Base-by-base conservation (phyloP, 2,329 filamentous ascomycete species). In the Fusarium sp. region DNA sequence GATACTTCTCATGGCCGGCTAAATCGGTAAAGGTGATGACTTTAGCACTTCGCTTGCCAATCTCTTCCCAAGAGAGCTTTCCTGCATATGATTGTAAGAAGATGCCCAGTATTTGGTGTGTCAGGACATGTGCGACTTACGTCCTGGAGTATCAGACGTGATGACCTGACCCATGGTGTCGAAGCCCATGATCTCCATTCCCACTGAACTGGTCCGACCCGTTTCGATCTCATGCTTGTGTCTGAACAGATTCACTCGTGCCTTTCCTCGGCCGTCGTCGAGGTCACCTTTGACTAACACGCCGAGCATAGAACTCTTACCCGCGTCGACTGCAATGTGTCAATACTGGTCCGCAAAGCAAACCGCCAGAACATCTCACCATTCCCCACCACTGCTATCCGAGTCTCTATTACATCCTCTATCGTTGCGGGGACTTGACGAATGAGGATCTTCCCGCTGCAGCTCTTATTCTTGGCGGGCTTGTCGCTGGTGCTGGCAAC, bases 141-240 rank as follows among this genome's bases (percentile, higher is more conserved):
- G 89, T 1, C 94, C 95, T 3, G 95, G 93, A 1, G 91, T 92
- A 62, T 92, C 92, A 40, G 93, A 95, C 15, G 90, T 89, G 15
- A 98, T 88, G 30, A 97, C 92, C 28, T 95, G 89, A 30, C 96
- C 95, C 59, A 88, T 88, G 53, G 92, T 94, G 80, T 98, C 94
- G 74, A 98, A 99, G 2, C 96, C 96, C 92, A 98, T 94, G 66
- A 98, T 98, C 80, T 99, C 96, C 95, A 98, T 97, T 43, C 96
- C 95, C 1, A 99, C 96, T 0, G 95, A 98, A 78, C 94, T 97
- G 10, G 96, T 99, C 71, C 96, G 89, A 2, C 96, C 96, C 48
- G 93, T 96, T 81, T 99, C 96, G 41, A 98, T 92, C 82, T 99
- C 96, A 77, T 99, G 96, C 82, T 99, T 98, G 81, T 99, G 96